A percentile compares a stretch with the other conserved stretches of the same genome.
Conservation (phyloP, 2,329 filamentous ascomycete genomes). For the Cordyceps cicadae region DNA sequence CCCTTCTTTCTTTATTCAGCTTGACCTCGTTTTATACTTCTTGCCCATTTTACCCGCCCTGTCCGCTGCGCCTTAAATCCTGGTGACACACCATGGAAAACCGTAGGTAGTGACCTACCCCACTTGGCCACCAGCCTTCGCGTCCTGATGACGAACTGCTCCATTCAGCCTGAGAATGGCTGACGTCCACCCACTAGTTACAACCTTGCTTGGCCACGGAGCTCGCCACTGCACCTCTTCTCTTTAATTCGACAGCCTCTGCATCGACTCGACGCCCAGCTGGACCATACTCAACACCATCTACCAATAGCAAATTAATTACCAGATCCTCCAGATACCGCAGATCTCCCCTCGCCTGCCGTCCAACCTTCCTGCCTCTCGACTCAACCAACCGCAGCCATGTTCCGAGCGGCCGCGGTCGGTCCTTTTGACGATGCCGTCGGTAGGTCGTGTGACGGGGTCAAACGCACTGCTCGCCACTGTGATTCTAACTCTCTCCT, state of each 20-base stretch:
- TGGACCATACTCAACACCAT: not conserved
- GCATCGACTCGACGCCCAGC: not conserved
- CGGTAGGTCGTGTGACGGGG: constrained; percentile 35
- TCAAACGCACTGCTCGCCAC: not conserved
- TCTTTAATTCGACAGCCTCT: not conserved
- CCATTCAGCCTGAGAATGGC: constrained; percentile 6
- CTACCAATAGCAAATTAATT: not conserved
- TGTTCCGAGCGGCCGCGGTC: constrained; percentile 51
- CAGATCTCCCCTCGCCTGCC: not conserved
- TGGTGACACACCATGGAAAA: too few relatives aligned
- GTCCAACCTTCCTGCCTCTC: not conserved
- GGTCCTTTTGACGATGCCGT: constrained; percentile 53
- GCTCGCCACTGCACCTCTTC: constrained; percentile 11
- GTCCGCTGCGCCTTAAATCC: too few relatives aligned
- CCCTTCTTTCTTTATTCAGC: not conserved
- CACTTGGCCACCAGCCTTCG: constrained; percentile 10
- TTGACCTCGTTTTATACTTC: not conserved
- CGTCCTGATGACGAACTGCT: constrained; percentile 13
- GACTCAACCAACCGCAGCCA: constrained; percentile 27
- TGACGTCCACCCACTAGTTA: constrained; percentile 8
- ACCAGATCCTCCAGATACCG: not conserved
- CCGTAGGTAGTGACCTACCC: not conserved
- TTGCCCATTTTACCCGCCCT: too few relatives aligned
- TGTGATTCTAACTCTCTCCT: constrained; percentile 15
- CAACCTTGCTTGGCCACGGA: not conserved